These are phyloP conservation scores for Uronychia setigera DNA, from an alignment of 73 alveolate species.

Conservation along the genomic window DNA sequence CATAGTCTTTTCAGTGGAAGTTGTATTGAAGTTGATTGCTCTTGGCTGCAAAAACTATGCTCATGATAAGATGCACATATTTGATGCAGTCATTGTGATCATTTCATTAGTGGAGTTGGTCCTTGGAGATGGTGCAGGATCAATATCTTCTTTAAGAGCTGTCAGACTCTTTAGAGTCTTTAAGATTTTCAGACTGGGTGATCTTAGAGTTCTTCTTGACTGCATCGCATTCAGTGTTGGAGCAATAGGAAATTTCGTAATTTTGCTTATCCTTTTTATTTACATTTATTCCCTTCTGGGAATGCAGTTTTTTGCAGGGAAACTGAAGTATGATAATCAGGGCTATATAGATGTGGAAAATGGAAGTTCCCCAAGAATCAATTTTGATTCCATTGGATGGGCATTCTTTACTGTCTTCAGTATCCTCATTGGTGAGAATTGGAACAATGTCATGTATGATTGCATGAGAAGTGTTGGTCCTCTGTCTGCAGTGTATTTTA, in stretches of 20 bases:
- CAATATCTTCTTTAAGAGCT: neutral
- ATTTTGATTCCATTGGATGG: constrained; percentile 27
- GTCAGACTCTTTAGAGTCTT: constrained; percentile 44
- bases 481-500: neutral
- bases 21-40: constrained; percentile 29
- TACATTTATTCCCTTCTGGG: constrained; percentile 43
- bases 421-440: constrained; percentile 27
- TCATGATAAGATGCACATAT: constrained; percentile 26
- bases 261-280: constrained; percentile 14
- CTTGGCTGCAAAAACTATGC: constrained; percentile 21
- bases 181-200: constrained; percentile 25
- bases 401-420: constrained; percentile 17
- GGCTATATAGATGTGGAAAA: constrained; percentile 16
- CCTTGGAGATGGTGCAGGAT: constrained; percentile 7
- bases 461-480: constrained; percentile 26
- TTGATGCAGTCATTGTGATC: constrained; percentile 35
- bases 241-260: constrained; percentile 7
- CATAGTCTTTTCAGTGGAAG: constrained; percentile 23
- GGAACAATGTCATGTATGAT: constrained; percentile 41
- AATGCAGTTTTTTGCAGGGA: constrained; percentile 52
- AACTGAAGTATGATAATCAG: constrained; percentile 5
- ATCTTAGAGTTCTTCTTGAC: constrained; percentile 21
- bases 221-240: constrained; percentile 2
- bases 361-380: constrained; percentile 20
- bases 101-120: constrained; percentile 10